Evolutionary conservation across 495 filamentous ascomycete genomes (phyloP).

Genomic region (Chaetomium cochliodes): DNA sequence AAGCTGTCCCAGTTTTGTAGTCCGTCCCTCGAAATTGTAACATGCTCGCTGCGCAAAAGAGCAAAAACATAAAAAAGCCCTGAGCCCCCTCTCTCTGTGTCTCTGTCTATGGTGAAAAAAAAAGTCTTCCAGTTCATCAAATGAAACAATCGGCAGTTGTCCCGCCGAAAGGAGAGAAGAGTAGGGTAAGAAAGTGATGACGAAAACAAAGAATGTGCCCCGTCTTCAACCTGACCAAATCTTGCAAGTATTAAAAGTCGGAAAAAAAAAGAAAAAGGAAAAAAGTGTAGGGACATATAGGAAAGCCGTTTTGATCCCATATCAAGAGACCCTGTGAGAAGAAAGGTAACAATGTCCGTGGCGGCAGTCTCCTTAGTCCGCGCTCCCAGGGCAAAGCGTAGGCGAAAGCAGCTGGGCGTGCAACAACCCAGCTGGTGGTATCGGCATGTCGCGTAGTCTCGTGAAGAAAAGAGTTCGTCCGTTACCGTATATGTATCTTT

Average conservation of each 20-base stretch:
- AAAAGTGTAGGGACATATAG: conserved; percentile 5
- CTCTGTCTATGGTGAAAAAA: conserved; percentile 17
- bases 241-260: conserved; percentile 12
- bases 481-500: conserved; percentile 23
- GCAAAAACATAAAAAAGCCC: background rate
- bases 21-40: conserved; percentile 6
- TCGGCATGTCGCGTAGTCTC: conserved; percentile 36
- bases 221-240: conserved; percentile 15
- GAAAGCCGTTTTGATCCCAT: conserved; percentile 16
- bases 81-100: conserved; percentile 12
- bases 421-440: conserved; percentile 18
- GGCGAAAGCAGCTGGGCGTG: conserved; percentile 27
- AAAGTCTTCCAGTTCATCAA: conserved; percentile 13
- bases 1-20: conserved; percentile 12
- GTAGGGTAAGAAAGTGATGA: background rate
- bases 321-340: background rate
- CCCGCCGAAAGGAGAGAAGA: background rate
- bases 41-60: background rate
- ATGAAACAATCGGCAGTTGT: conserved; percentile 3
- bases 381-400: conserved; percentile 14
- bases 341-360: conserved; percentile 13
- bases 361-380: background rate
- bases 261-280: conserved; percentile 32
- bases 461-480: conserved; percentile 26
- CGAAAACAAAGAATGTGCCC: conserved; percentile 14